Conservation (phyloP, 305 asterid species). For the Fraxinus platypoda region DNA sequence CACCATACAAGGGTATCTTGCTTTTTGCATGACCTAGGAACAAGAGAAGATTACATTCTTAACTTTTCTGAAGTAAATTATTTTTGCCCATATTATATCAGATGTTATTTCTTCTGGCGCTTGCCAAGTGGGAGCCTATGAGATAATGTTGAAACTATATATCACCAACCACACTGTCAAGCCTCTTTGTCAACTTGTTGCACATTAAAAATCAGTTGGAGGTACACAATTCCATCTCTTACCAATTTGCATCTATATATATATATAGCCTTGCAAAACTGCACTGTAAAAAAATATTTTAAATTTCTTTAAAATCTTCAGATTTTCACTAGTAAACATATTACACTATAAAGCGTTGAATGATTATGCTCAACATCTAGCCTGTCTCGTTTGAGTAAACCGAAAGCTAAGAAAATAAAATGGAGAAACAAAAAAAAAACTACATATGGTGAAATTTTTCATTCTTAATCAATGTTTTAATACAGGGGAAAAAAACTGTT, state of each 20-base stretch:
- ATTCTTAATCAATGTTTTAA: neutral
- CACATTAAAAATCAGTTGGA: neutral
- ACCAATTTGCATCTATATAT: neutral
- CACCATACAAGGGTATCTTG: neutral
- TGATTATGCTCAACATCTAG: constrained; percentile 1
- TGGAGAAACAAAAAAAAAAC: neutral
- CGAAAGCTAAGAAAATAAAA: neutral
- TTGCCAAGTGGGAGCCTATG: neutral
- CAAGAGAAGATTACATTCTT: neutral
- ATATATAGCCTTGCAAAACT: neutral
- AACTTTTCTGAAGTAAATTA: neutral
- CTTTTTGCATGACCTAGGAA: neutral
- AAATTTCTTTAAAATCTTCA: neutral
- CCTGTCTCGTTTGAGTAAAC: constrained; percentile 5
- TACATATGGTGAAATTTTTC: constrained; percentile 8
- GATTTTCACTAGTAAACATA: neutral
- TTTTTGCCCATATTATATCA: neutral
- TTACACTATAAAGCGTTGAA: constrained; percentile 1
- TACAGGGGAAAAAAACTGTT: neutral
- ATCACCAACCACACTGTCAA: neutral
- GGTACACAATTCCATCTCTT: neutral
- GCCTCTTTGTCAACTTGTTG: neutral
- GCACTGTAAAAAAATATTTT: neutral
- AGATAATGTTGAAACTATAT: neutral
- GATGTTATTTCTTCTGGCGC: neutral